Percentiles rank a stretch among this genome's conserved stretches.
Conservation (phyloP, 139 green algal genomes). For the Micromonas commoda region DNA sequence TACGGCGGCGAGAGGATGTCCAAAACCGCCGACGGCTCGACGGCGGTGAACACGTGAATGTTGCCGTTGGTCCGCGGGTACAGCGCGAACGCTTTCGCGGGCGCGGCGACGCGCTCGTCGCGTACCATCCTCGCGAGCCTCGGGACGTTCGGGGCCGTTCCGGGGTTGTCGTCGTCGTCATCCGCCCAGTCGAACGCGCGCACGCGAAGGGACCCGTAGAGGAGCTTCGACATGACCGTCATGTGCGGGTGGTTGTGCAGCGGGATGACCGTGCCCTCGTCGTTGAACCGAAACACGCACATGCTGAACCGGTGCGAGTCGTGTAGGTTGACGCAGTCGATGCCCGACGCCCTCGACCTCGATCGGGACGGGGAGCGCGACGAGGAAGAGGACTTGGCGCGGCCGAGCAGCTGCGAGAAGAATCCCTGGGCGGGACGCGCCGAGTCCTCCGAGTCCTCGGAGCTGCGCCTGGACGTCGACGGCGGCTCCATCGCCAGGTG, state of each 20-base stretch:
- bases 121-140: conserved; percentile 37
- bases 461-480: not conserved
- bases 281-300: not conserved
- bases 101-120: conserved; percentile 45
- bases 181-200: conserved; percentile 57
- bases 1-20: conserved; percentile 88
- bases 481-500: not conserved
- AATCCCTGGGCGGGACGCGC: no score
- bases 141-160: not conserved
- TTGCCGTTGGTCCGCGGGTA: conserved; percentile 63
- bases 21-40: conserved; percentile 77
- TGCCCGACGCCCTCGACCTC: no score
- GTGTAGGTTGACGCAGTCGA: not conserved
- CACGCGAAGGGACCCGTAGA: conserved; percentile 77
- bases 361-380: no score
- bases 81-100: conserved; percentile 46
- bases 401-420: no score
- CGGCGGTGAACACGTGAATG: conserved; percentile 79
- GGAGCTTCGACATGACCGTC: conserved; percentile 54
- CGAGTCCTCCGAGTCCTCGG: not conserved
- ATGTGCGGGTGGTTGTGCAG: conserved; percentile 80
- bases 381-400: no score
- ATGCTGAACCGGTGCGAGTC: not conserved
- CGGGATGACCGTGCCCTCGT: conserved; percentile 49
- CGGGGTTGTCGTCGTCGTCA: not conserved